Evolutionary conservation across 2,329 filamentous ascomycete genomes (phyloP), one percentile per base, ranked within the genome.

Genomic region (Ascochyta clinopodiicola): DNA sequence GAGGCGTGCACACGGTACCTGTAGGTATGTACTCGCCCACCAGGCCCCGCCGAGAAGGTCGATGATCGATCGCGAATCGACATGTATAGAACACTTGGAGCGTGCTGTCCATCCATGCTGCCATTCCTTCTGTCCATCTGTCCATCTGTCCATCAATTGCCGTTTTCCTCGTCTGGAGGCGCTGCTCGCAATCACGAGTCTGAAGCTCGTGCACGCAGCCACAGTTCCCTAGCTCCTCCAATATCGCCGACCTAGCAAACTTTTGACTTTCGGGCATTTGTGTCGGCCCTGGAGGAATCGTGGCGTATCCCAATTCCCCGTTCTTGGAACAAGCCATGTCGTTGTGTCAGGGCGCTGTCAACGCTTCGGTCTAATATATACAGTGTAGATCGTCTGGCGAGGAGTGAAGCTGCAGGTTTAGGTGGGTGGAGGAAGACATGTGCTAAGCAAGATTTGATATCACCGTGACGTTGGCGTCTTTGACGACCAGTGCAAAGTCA

Each of bases 21-120:
- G 17, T 17, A 17, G 17, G 22, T 24, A 24, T 6, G 4, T 51
- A 42, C 52, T 27, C 37, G 31, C 51, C 40, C 37, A 42, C 38
- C 46, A 46, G 42, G 43, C 46, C 52, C 31, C 17, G 17, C 17
- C 17, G 2, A 17, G 17, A 17, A 17, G 17, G 32, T 36, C 40
- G 25, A 46, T 32, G 43, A 17, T 37, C 46, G 9, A 15, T 32
- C 38, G 24, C 43, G 22, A 31, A 13, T 32, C 47, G 38, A 10
- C 22, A 32, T 6, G 21, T 38, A 47, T 38, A 47, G 52, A 51
- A 51, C 46, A 46, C 46, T 51, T 51, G 52, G 52, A 22, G 37
- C 37, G 46, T 51, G 46, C 46, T 37, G 29, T 29, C 13, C 31
- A 51, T 43, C 42, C 52, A 43, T 51, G 46, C 25, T 36, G 42